phyloP scores from a whole-genome alignment of 495 filamentous ascomycete species.

The Podospora didyma region DNA sequence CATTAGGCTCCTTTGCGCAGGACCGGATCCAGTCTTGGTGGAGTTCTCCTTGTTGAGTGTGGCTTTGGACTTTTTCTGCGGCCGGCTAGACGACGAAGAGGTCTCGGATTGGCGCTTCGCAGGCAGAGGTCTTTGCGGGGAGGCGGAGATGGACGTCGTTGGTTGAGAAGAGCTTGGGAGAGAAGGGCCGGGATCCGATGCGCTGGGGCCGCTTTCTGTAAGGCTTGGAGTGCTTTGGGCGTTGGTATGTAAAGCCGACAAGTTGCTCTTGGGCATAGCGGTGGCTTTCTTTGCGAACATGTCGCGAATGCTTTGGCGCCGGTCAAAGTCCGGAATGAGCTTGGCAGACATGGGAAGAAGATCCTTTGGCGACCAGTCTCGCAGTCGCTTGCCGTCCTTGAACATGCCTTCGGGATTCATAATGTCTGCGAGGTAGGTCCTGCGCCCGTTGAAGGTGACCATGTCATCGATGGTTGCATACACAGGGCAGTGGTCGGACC shows the following conservation, averaged over 20 bases:
- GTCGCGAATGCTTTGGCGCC: slow-evolving; percentile 79
- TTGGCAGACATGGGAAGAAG: slow-evolving; percentile 72
- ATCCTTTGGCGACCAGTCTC: slow-evolving; percentile 62
- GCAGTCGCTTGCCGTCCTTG: slow-evolving; percentile 60
- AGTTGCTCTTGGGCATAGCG: slow-evolving; percentile 11
- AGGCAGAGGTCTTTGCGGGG: slow-evolving; percentile 15
- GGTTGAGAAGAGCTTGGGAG: too few species aligned
- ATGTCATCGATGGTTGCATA: slow-evolving; percentile 45
- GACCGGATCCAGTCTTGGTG: slow-evolving; percentile 27
- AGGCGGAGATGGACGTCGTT: slow-evolving; percentile 16
- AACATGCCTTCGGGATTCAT: slow-evolving; percentile 80
- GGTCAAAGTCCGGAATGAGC: slow-evolving; percentile 82
- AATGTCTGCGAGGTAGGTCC: slow-evolving; percentile 61
- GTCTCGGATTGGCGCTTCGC: slow-evolving; percentile 34
- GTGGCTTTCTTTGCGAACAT: slow-evolving; percentile 71
- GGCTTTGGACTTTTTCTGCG: slow-evolving; percentile 39
- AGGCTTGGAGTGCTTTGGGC: neutral
- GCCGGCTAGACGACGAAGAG: slow-evolving; percentile 16
- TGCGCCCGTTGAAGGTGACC: slow-evolving; percentile 30
- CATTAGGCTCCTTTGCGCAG: slow-evolving; percentile 71
- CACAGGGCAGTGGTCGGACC: slow-evolving; percentile 95
- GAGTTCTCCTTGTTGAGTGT: slow-evolving; percentile 30
- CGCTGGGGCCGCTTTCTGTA: neutral
- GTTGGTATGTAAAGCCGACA: neutral
- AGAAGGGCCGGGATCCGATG: neutral